Conservation (phyloP, 345 rosid species). For the Bruguiera gymnorhiza region DNA sequence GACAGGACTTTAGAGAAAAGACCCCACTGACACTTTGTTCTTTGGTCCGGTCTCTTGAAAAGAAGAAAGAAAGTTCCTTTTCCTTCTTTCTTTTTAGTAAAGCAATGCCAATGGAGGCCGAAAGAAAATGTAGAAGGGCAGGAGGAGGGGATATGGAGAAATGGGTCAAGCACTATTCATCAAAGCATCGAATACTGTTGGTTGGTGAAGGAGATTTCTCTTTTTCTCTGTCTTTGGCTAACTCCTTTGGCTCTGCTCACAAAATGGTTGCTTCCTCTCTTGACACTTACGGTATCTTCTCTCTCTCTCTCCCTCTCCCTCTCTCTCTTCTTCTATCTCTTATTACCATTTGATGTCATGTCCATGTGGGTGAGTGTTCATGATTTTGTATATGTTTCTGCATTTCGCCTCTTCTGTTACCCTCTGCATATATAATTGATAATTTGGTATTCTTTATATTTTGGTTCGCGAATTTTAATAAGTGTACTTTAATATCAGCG, state of each 20-base stretch:
- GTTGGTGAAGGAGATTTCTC: slow-evolving; percentile 76
- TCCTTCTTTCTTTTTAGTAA: background rate
- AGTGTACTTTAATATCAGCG: too few species aligned
- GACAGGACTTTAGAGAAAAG: too few species aligned
- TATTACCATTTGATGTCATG: too few species aligned
- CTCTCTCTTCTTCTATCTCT: too few species aligned
- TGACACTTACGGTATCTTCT: slow-evolving; percentile 38
- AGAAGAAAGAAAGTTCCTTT: background rate
- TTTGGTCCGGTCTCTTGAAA: too few species aligned
- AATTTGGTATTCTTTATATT: too few species aligned
- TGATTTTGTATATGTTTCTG: too few species aligned
- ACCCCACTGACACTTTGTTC: too few species aligned
- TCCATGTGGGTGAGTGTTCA: too few species aligned
- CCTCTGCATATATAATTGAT: too few species aligned
- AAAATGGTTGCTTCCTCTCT: slow-evolving; percentile 55
- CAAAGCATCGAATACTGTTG: slow-evolving; percentile 40
- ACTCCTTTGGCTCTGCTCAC: slow-evolving; percentile 42
- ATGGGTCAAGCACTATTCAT: slow-evolving; percentile 44
- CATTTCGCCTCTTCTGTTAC: too few species aligned
- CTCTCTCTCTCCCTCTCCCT: background rate
- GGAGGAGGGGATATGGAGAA: slow-evolving; percentile 16
- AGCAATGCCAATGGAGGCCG: background rate
- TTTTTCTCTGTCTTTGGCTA: slow-evolving; percentile 40
- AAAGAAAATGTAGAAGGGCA: background rate
- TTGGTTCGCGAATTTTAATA: too few species aligned